Evolutionary conservation across 1,284 basidiomycete species (phyloP).

Genomic region (Tetrapyrgos nigripes): DNA sequence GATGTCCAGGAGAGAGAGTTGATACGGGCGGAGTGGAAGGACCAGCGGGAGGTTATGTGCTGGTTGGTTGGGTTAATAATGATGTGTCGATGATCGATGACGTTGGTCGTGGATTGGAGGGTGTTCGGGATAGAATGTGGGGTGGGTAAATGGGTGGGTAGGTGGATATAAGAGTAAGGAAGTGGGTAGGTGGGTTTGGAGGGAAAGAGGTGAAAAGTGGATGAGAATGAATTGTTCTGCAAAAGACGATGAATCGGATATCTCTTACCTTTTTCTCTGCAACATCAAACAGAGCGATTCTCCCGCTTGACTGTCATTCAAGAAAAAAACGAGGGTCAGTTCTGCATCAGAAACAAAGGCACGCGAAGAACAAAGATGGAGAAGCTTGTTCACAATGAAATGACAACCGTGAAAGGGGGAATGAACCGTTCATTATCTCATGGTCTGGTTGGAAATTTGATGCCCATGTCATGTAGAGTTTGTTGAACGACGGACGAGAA

Average conservation of each 20-base stretch:
- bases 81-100: no score
- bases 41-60: conserved; percentile 82
- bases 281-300: conserved; percentile 81
- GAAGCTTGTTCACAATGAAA: no score
- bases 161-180: background rate
- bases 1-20: conserved; percentile 82
- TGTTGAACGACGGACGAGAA: background rate
- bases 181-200: conserved; percentile 22
- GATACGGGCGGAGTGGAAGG: conserved; percentile 87
- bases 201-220: background rate
- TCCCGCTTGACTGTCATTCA: conserved; percentile 73
- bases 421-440: no score
- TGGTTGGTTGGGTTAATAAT: no score
- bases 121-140: background rate
- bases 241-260: no score
- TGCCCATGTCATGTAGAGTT: no score
- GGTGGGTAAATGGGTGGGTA: background rate
- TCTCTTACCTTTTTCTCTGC: conserved; percentile 67
- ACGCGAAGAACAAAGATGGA: background rate
- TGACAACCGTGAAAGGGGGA: no score
- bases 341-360: background rate
- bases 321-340: background rate
- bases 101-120: no score
- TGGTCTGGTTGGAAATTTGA: no score
- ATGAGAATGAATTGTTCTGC: no score